A percentile compares a stretch with the other conserved stretches of the same genome.
Evolutionary conservation across 164 flowering plant genomes (phyloP).

Genomic region (Macadamia tetraphylla): DNA sequence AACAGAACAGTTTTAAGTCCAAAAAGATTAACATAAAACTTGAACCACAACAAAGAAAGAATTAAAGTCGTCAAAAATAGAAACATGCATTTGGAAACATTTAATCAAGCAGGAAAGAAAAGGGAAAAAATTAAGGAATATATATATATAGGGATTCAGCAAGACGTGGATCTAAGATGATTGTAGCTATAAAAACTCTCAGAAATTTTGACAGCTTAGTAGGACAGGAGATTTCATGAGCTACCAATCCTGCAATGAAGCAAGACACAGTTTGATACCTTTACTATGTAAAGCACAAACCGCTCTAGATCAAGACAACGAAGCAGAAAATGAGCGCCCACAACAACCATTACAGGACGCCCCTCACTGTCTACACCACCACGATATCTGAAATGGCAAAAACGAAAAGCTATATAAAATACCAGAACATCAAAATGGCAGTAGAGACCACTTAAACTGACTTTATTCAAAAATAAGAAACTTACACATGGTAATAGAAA

Average conservation of each 20-base stretch:
- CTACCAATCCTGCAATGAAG: background rate
- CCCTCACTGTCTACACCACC: constrained; percentile 99
- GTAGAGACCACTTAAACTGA: too few species aligned
- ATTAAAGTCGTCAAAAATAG: too few species aligned
- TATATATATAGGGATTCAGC: background rate
- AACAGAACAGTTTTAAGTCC: constrained; percentile 6
- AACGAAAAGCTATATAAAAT: too few species aligned
- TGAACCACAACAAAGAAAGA: too few species aligned
- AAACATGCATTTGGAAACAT: too few species aligned
- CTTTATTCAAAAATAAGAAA: too few species aligned
- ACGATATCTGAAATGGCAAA: constrained; percentile 58
- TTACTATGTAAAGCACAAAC: constrained; percentile 77
- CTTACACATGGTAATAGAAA: too few species aligned
- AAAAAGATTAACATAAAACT: too few species aligned
- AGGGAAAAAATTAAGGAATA: too few species aligned
- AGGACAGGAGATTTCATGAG: background rate
- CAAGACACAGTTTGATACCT: constrained; percentile 39
- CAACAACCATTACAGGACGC: constrained; percentile 97
- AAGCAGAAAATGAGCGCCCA: constrained; percentile 96
- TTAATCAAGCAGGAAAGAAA: too few species aligned
- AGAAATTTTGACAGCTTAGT: background rate
- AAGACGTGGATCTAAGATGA: background rate
- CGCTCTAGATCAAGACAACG: constrained; percentile 99
- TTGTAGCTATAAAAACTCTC: background rate
- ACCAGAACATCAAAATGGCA: too few species aligned